Conservation (phyloP, 2,329 filamentous ascomycete species). For the Allantophomopsis lycopodina region DNA sequence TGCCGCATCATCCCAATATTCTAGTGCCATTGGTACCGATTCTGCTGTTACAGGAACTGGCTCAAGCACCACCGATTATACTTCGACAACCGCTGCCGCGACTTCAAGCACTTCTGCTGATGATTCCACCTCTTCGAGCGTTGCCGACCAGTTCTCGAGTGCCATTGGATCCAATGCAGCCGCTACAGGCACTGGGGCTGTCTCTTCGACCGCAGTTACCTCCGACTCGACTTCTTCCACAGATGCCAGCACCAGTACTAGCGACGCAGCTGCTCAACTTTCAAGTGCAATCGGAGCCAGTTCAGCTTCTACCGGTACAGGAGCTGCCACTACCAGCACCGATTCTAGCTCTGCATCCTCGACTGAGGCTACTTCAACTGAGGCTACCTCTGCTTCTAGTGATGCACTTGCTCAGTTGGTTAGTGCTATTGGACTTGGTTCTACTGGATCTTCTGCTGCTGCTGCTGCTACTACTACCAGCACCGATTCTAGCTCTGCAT, state of each 20-base stretch:
- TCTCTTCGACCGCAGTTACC: too few relatives aligned
- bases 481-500: neutral
- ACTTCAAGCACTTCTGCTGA: neutral
- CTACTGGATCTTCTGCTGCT: neutral
- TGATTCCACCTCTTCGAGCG: too few relatives aligned
- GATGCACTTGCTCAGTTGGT: too few relatives aligned
- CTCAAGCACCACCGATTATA: neutral
- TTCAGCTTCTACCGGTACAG: neutral
- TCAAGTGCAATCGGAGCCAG: neutral
- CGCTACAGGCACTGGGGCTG: too few relatives aligned
- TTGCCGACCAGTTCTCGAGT: too few relatives aligned
- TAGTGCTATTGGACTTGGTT: neutral
- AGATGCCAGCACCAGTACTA: neutral
- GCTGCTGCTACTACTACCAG: neutral
- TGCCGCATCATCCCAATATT: conserved; percentile 1
- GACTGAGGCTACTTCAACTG: too few relatives aligned
- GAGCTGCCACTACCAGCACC: neutral
- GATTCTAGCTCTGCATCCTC: neutral
- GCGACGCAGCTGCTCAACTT: neutral
- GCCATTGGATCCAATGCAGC: too few relatives aligned
- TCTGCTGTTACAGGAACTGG: conserved; percentile 5
- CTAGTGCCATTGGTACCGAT: conserved; percentile 1
- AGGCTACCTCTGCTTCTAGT: neutral
- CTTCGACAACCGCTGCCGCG: neutral
- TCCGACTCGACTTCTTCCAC: too few relatives aligned